Percentiles rank a stretch among this genome's conserved stretches.
phyloP scores from a whole-genome alignment of 306 rosid genomes.

The Ceratonia siliqua region DNA sequence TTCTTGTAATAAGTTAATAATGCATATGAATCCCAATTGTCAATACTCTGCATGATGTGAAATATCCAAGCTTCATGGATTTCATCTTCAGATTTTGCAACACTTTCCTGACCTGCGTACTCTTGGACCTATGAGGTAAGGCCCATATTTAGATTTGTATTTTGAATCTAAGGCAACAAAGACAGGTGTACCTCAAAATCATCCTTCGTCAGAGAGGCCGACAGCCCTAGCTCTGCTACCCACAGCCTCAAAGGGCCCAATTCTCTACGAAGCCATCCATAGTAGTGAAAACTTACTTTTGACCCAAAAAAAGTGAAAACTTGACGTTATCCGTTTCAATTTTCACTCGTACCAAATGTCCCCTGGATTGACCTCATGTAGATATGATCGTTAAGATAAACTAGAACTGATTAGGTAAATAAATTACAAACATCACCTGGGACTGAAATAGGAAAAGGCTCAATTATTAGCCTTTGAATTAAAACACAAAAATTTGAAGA shows the following conservation, averaged over 20 bases:
- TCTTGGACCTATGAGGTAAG: background rate
- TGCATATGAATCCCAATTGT: too few relatives aligned
- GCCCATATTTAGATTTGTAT: background rate
- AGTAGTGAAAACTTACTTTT: too few relatives aligned
- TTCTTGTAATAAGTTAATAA: too few relatives aligned
- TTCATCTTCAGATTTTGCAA: background rate
- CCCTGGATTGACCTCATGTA: background rate
- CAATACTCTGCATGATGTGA: background rate
- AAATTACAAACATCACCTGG: constrained; percentile 35
- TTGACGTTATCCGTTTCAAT: background rate
- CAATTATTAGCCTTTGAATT: constrained; percentile 20
- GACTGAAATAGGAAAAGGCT: constrained; percentile 20
- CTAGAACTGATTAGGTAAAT: background rate
- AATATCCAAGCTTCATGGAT: background rate
- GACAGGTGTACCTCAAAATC: background rate
- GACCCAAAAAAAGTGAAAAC: background rate
- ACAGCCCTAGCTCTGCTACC: background rate
- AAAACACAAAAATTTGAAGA: background rate
- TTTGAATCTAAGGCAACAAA: too few relatives aligned
- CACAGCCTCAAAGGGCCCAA: background rate
- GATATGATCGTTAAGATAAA: background rate
- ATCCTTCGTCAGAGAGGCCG: background rate
- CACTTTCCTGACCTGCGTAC: background rate
- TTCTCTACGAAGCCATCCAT: too few relatives aligned
- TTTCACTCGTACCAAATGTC: background rate